Evolutionary conservation across 768 basidiomycete species (phyloP).

Genomic region (Hebeloma cylindrosporum): DNA sequence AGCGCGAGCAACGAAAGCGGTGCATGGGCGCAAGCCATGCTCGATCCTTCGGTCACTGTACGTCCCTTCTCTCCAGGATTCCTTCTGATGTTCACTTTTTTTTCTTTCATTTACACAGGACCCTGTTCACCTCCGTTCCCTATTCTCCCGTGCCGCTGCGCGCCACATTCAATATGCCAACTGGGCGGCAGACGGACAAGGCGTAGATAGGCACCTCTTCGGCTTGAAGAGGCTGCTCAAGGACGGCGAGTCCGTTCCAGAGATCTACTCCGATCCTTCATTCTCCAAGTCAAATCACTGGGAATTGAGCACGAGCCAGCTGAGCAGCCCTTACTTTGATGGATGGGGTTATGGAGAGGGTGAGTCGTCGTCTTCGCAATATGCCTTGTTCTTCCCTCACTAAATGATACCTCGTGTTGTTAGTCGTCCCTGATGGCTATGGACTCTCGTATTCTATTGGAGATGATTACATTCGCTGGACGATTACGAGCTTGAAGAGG

Average conservation of each 20-base stretch:
- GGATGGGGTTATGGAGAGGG: conserved; percentile 99
- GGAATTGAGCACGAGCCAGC: conserved; percentile 90
- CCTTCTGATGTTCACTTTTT: not conserved
- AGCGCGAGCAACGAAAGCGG: conserved; percentile 80
- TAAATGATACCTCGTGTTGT: conserved; percentile 1
- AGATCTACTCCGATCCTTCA: conserved; percentile 71
- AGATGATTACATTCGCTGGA: conserved; percentile 84
- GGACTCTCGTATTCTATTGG: conserved; percentile 91
- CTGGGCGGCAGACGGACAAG: conserved; percentile 93
- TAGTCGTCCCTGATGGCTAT: conserved; percentile 90
- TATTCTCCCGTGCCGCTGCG: conserved; percentile 76
- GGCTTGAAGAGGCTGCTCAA: conserved; percentile 83
- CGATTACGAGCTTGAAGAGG: conserved; percentile 73
- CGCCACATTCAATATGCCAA: conserved; percentile 84
- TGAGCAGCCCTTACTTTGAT: conserved; percentile 78
- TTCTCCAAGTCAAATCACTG: conserved; percentile 77
- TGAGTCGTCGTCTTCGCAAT: conserved; percentile 31
- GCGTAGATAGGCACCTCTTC: conserved; percentile 94
- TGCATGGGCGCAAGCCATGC: conserved; percentile 90
- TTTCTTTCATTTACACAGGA: conserved; percentile 18
- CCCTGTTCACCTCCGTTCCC: conserved; percentile 48
- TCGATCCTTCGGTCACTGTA: conserved; percentile 44
- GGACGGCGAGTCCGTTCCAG: conserved; percentile 71
- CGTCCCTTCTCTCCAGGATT: conserved; percentile 34
- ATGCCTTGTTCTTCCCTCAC: conserved; percentile 1